phyloP scores from a whole-genome alignment of 345 rosid species.

The Aquilaria malaccensis region DNA sequence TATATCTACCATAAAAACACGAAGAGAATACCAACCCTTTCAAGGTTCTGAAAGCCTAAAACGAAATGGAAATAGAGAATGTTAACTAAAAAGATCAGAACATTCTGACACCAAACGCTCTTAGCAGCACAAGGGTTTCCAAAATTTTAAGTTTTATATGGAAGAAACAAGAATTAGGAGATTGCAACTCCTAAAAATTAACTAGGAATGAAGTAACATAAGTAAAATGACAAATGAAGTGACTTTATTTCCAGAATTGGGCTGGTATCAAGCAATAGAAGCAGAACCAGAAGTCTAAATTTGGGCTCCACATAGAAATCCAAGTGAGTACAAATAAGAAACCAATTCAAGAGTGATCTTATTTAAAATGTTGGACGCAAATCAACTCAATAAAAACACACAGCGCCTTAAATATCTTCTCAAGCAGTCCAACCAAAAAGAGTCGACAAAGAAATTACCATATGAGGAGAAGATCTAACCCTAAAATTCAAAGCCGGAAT shows the following conservation, averaged over 20 bases:
- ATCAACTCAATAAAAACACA: background rate
- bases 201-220: conserved; percentile 7
- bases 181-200: background rate
- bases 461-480: conserved; percentile 22
- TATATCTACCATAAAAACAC: background rate
- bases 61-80: conserved; percentile 2
- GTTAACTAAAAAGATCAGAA: background rate
- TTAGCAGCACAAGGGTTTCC: conserved; percentile 14
- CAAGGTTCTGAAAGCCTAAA: background rate
- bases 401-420: background rate
- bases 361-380: background rate
- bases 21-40: conserved; percentile 3
- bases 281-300: conserved; percentile 9
- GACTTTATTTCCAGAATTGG: conserved; percentile 13
- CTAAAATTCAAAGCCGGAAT: conserved; percentile 15
- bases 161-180: conserved; percentile 1
- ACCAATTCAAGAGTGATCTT: background rate
- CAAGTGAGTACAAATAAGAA: background rate
- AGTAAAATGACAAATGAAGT: no score
- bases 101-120: background rate
- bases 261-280: background rate
- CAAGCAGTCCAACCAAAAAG: background rate
- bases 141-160: conserved; percentile 2
- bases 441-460: background rate
- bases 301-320: background rate